Evolutionary conservation across 225 moss, liverwort and hornwort genomes (phyloP).

Genomic region (Polytrichum commune): DNA sequence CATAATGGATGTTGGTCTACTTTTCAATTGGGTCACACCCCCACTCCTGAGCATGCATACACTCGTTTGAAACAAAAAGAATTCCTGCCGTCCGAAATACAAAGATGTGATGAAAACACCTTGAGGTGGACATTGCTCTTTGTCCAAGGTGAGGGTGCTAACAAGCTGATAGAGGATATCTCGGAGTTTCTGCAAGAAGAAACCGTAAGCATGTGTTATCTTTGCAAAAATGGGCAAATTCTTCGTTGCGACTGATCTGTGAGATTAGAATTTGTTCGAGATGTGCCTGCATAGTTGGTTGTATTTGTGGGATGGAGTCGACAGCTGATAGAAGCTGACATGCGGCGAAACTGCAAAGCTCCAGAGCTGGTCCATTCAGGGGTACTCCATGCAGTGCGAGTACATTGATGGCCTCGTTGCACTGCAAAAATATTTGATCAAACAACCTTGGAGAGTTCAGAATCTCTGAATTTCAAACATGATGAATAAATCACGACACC

Average conservation of each 20-base stretch:
- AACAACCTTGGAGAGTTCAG: no score
- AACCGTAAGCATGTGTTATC: neutral
- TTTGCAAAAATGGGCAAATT: neutral
- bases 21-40: no score
- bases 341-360: slow-evolving; percentile 72
- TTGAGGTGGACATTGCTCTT: slow-evolving; percentile 29
- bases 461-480: no score
- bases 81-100: no score
- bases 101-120: slow-evolving; percentile 15
- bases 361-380: slow-evolving; percentile 47
- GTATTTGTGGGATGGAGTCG: slow-evolving; percentile 31
- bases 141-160: slow-evolving; percentile 39
- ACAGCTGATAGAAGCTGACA: slow-evolving; percentile 46
- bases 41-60: no score
- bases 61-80: no score
- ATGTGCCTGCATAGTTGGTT: slow-evolving; percentile 50
- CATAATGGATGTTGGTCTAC: no score
- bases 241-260: neutral
- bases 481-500: no score
- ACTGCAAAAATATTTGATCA: slow-evolving; percentile 27
- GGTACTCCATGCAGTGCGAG: slow-evolving; percentile 73
- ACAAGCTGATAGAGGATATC: slow-evolving; percentile 65
- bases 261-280: neutral
- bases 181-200: slow-evolving; percentile 54
- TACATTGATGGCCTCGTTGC: slow-evolving; percentile 58